Base-by-base conservation (phyloP, 169 alveolate genomes). In the Toxoplasma gondii region DNA sequence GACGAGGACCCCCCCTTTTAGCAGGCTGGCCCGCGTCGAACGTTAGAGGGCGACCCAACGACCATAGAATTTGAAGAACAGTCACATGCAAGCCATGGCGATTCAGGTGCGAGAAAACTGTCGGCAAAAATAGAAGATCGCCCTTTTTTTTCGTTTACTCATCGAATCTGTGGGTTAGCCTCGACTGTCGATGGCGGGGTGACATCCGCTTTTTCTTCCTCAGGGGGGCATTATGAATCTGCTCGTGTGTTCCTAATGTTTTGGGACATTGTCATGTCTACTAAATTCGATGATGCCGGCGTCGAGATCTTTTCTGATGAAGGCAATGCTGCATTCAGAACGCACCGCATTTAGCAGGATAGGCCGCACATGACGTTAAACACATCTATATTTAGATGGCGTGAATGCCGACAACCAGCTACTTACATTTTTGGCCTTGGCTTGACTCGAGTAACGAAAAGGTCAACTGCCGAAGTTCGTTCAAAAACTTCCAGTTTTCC, bases 401-500 rank as follows among this genome's bases (percentile, higher is more conserved):
- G 58, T 49, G 58, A 49, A 5, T 17, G 58, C 58, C 22, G 58
- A 49, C 0, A 17, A 17, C 16, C 29, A 64, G 0, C 29, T 10
- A 64, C 78, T 64, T 64, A 64, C 78, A 24, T 10, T 24, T 64
- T 29, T 19, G 36, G 34, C 78, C 34, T 64, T 64, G 78, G 78
- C 16, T 24, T 4, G 78, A 64, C 12, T 29, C 12, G 36, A 19
- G 78, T 2, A 64, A 24, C 34, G 78, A 64, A 19, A 64, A 24
- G 16, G 78, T 29, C 78, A 64, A 16, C 87, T 78, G 87, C 53
- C 90, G 67, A 38, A 82, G 90, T 17, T 41, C 67, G 54, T 39
- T 10, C 34, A 82, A 12, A 24, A 82, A 82, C 41, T 82, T 45
- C 90, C 90, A 82, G 90, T 82, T 41, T 36, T 45, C 70, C 67